Percentiles rank a stretch among this genome's conserved stretches.
Evolutionary conservation across 257 asterid genomes (phyloP).

Genomic region (Solanum ossicruentum): DNA sequence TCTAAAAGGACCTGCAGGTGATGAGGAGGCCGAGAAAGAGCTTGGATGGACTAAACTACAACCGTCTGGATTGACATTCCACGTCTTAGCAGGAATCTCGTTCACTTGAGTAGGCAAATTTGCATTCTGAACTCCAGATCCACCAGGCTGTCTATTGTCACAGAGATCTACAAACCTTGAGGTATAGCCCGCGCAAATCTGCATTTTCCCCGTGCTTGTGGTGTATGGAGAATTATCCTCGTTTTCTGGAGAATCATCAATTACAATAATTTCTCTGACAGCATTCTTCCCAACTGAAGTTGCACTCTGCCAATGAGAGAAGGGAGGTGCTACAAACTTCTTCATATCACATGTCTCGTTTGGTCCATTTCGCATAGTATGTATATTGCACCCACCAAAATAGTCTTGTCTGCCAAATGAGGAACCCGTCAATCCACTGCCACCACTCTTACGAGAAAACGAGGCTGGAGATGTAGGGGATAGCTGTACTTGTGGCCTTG

Average conservation of each 20-base stretch:
- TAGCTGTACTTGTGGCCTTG: constrained; percentile 10
- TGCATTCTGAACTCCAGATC: constrained; percentile 18
- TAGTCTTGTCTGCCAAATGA: constrained; percentile 13
- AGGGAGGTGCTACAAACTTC: constrained; percentile 6
- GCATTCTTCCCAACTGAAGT: constrained; percentile 9
- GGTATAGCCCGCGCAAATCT: constrained; percentile 10
- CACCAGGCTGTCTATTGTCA: constrained; percentile 17
- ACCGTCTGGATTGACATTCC: constrained; percentile 25
- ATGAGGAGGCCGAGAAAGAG: constrained; percentile 9
- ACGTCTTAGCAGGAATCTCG: constrained; percentile 11
- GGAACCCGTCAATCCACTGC: constrained; percentile 13
- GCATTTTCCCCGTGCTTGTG: constrained; percentile 1
- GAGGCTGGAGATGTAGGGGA: constrained; percentile 18
- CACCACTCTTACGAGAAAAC: constrained; percentile 14
- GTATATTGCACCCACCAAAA: constrained; percentile 13
- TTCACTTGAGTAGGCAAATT: constrained; percentile 15
- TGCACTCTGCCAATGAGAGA: constrained; percentile 1
- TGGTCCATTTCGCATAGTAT: constrained; percentile 11
- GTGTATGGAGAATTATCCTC: constrained; percentile 2
- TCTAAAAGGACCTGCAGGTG: constrained; percentile 10
- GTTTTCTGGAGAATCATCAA: constrained; percentile 34
- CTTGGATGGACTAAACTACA: constrained; percentile 1
- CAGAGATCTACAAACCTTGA: constrained; percentile 16
- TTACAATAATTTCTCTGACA: constrained; percentile 26
- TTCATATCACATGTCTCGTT: constrained; percentile 11